phyloP scores from a whole-genome alignment of 2,329 filamentous ascomycete species.

The Knoxdaviesia capensis region DNA sequence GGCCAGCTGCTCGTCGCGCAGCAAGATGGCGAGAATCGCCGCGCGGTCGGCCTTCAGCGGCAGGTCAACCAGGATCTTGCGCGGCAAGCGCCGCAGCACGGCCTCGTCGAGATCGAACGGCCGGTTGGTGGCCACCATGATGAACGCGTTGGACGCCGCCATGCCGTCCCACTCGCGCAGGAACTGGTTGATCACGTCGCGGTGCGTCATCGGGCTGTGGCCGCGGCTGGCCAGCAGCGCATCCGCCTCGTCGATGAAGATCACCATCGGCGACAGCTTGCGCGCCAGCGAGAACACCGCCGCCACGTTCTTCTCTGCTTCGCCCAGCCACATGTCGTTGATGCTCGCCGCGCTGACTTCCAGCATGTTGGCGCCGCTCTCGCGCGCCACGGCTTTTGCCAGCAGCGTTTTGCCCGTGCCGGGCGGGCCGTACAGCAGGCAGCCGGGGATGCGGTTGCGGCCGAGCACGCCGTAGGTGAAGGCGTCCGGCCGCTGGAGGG shows the following conservation, averaged over 20 bases:
- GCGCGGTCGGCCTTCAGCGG: constrained; percentile 45
- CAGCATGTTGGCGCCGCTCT: constrained; percentile 52
- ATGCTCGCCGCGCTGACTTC: constrained; percentile 82
- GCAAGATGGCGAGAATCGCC: constrained; percentile 50
- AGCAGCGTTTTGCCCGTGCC: constrained; percentile 58
- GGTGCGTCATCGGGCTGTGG: constrained; percentile 44
- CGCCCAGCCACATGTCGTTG: constrained; percentile 91
- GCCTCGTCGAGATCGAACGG: constrained; percentile 90
- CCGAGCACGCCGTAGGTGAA: constrained; percentile 89
- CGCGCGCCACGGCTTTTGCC: constrained; percentile 48
- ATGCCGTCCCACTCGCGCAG: constrained; percentile 93
- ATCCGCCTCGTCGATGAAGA: constrained; percentile 95
- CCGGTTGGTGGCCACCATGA: constrained; percentile 94
- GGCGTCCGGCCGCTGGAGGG: constrained; percentile 74
- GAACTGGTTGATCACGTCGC: constrained; percentile 93
- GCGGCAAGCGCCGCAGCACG: constrained; percentile 55
- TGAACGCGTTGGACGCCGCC: constrained; percentile 63
- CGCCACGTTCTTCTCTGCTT: constrained; percentile 88
- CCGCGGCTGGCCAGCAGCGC: constrained; percentile 68
- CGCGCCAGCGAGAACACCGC: constrained; percentile 82
- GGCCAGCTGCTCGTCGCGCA: constrained; percentile 46
- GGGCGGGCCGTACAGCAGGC: constrained; percentile 73
- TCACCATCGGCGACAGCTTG: constrained; percentile 77
- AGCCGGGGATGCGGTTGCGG: constrained; percentile 75
- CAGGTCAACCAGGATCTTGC: constrained; percentile 54